phyloP scores from a whole-genome alignment of 345 rosid species.

The Aquilaria yunnanensis region DNA sequence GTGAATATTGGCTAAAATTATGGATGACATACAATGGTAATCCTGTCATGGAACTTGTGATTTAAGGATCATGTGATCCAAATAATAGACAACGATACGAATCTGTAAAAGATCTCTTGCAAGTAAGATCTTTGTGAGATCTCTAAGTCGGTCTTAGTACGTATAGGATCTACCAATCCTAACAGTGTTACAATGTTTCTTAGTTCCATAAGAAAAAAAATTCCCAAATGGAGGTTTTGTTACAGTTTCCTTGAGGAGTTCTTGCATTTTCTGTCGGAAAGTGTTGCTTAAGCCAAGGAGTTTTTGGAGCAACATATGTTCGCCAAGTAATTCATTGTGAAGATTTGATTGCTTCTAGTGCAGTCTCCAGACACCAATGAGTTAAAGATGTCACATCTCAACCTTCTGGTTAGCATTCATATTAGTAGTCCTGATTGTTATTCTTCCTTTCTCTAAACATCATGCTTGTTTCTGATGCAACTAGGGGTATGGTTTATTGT shows the following conservation, averaged over 20 bases:
- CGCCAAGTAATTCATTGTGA: conserved; percentile 97
- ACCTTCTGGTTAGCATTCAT: conserved; percentile 75
- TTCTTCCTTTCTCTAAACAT: conserved; percentile 13
- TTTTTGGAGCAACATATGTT: conserved; percentile 86
- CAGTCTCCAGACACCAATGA: conserved; percentile 95
- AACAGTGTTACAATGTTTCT: too few species aligned
- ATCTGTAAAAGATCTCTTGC: too few species aligned
- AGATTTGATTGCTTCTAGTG: conserved; percentile 88
- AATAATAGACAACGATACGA: too few species aligned
- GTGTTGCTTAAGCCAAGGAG: conserved; percentile 92
- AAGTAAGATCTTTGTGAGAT: too few species aligned
- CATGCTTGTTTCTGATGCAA: conserved; percentile 21
- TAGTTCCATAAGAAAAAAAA: too few species aligned
- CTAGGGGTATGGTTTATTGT: conserved; percentile 22
- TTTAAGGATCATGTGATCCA: too few species aligned
- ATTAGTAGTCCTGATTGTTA: conserved; percentile 8
- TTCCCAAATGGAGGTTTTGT: too few species aligned
- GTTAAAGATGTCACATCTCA: conserved; percentile 81
- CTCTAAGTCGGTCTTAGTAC: too few species aligned
- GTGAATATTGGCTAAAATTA: too few species aligned
- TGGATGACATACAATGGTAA: too few species aligned
- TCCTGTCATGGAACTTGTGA: too few species aligned
- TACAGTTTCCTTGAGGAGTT: conserved; percentile 7
- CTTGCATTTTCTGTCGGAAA: conserved; percentile 92
- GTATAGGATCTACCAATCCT: too few species aligned